These are phyloP conservation scores for Rhizophora mangle DNA, from an alignment of 345 rosid genomes.

Conservation along the genomic window DNA sequence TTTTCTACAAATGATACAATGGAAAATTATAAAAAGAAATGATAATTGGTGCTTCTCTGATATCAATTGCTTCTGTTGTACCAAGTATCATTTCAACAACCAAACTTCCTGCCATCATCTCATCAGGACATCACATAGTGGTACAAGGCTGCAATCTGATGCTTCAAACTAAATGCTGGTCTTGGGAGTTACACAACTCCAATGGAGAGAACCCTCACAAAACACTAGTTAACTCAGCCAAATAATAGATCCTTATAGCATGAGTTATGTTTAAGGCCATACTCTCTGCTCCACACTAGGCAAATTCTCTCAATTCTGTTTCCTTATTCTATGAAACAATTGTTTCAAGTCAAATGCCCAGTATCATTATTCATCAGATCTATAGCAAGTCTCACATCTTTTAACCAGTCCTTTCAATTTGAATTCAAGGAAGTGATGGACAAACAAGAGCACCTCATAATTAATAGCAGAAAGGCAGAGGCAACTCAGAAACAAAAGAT, in stretches of 20 bases:
- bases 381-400: background rate
- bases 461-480: background rate
- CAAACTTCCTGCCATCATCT: no score
- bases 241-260: background rate
- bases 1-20: no score
- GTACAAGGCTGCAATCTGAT: no score
- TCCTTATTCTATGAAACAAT: background rate
- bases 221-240: background rate
- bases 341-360: background rate
- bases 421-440: background rate
- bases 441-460: background rate
- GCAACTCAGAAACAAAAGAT: background rate
- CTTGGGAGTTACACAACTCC: conserved; percentile 1
- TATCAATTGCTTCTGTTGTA: no score
- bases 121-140: no score
- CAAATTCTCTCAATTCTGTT: background rate
- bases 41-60: no score
- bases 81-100: no score
- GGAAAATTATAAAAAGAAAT: no score
- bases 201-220: background rate
- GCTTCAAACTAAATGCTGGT: background rate
- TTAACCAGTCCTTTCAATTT: background rate
- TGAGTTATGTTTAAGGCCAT: background rate
- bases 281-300: background rate
- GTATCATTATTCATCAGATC: background rate